These are phyloP conservation scores for Cryptococcus sp. DNA, from an alignment of 1,284 basidiomycete species.

Conservation along the genomic window DNA sequence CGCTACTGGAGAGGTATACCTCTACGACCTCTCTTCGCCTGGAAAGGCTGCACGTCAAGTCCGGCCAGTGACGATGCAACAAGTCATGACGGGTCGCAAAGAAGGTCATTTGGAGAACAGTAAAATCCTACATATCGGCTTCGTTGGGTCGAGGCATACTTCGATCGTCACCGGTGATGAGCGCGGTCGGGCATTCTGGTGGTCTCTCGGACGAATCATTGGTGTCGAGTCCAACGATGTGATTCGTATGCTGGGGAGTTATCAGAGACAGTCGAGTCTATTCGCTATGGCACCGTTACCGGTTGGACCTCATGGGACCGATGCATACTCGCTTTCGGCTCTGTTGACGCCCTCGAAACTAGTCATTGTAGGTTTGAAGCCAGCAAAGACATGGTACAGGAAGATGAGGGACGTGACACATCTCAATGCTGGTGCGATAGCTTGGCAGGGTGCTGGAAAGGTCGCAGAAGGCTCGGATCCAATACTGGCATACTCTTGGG, in stretches of 20 bases:
- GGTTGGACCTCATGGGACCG: conserved; percentile 75
- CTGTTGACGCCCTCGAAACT: conserved; percentile 85
- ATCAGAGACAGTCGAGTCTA: conserved; percentile 61
- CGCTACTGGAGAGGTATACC: conserved; percentile 73
- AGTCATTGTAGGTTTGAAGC: conserved; percentile 88
- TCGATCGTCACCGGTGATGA: conserved; percentile 90
- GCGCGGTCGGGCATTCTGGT: conserved; percentile 88
- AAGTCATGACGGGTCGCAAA: conserved; percentile 70
- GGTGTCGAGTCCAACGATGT: conserved; percentile 95
- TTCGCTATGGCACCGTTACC: conserved; percentile 79
- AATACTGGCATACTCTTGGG: conserved; percentile 79
- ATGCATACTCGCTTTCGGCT: conserved; percentile 78
- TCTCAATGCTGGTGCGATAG: conserved; percentile 52
- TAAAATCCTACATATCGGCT: conserved; percentile 78
- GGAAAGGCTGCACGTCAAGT: conserved; percentile 45
- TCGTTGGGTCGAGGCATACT: conserved; percentile 90
- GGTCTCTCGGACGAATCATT: conserved; percentile 88
- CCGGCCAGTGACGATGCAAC: conserved; percentile 40
- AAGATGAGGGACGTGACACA: conserved; percentile 56
- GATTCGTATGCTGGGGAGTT: conserved; percentile 86
- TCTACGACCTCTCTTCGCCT: conserved; percentile 77
- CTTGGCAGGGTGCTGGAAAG: conserved; percentile 58
- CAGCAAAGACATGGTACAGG: conserved; percentile 91
- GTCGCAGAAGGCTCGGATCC: conserved; percentile 51
- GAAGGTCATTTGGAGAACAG: conserved; percentile 90